Percentiles rank a stretch among this genome's conserved stretches.
Conservation (phyloP, 2,329 filamentous ascomycete species). For the Tolypocladium paradoxum region DNA sequence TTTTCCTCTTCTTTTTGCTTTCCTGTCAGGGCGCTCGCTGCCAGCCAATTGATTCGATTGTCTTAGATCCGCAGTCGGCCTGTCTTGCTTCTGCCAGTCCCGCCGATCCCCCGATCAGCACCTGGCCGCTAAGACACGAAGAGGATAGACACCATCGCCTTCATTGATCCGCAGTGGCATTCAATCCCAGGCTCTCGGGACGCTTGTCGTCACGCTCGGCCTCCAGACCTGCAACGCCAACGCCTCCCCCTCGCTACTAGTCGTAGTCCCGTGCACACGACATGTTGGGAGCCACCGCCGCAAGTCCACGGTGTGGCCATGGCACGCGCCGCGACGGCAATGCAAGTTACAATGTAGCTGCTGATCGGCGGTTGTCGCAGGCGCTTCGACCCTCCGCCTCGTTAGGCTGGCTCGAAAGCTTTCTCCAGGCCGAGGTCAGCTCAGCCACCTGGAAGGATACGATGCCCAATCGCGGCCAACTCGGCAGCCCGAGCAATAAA, state of each 20-base stretch:
- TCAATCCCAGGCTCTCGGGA: slow-evolving; percentile 5
- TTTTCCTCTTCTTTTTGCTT: not conserved
- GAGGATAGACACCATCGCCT: not conserved
- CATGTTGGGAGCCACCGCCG: not conserved
- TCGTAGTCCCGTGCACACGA: not conserved
- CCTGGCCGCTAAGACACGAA: slow-evolving; percentile 4
- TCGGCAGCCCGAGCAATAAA: not conserved
- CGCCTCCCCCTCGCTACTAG: not conserved
- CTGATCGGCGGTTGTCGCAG: not conserved
- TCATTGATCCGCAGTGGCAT: not conserved
- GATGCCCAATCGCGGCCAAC: slow-evolving; percentile 1
- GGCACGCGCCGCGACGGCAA: not conserved
- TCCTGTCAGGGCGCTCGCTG: slow-evolving; percentile 2
- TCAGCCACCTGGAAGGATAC: not conserved
- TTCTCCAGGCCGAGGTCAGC: not conserved
- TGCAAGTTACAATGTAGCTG: not conserved
- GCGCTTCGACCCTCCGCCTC: not conserved
- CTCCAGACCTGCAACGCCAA: not conserved
- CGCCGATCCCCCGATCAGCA: slow-evolving; percentile 1
- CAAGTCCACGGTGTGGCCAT: not conserved
- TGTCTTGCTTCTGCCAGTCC: not conserved
- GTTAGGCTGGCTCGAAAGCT: not conserved
- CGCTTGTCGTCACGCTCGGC: not conserved
- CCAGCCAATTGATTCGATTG: slow-evolving; percentile 2
- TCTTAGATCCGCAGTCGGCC: slow-evolving; percentile 5